Percentiles rank a stretch among this genome's conserved stretches.
Conservation (phyloP, 805 yeast species). For the Cyberlindnera galapagoensis region DNA sequence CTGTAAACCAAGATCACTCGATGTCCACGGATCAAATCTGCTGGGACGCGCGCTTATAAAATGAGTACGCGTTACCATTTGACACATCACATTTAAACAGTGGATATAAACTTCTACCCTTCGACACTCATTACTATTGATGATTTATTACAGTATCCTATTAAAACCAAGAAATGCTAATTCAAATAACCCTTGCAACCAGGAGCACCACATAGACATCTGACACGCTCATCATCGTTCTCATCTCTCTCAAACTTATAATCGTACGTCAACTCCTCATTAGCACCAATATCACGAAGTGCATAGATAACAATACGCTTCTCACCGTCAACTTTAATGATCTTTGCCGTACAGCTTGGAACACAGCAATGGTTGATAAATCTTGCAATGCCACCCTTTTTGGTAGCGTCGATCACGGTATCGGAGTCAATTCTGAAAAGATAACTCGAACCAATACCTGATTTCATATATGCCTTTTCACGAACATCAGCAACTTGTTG, state of each 20-base stretch:
- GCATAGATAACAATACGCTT: constrained; percentile 95
- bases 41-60: too few relatives aligned
- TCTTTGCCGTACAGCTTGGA: constrained; percentile 96
- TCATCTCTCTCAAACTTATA: constrained; percentile 91
- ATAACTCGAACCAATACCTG: constrained; percentile 95
- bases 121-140: too few relatives aligned
- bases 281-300: constrained; percentile 75
- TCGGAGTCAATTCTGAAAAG: constrained; percentile 88
- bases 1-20: too few relatives aligned
- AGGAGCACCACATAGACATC: constrained; percentile 92
- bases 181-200: constrained; percentile 91
- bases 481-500: constrained; percentile 93
- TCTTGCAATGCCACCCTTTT: constrained; percentile 94
- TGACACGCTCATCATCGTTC: constrained; percentile 79
- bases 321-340: constrained; percentile 89
- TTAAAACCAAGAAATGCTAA: too few relatives aligned
- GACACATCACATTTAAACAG: too few relatives aligned
- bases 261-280: constrained; percentile 92
- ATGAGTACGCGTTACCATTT: too few relatives aligned
- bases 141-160: background rate
- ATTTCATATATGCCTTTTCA: constrained; percentile 75
- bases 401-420: constrained; percentile 95
- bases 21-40: too few relatives aligned
- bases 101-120: too few relatives aligned
- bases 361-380: constrained; percentile 96